Evolutionary conservation across 2,329 filamentous ascomycete genomes (phyloP).

Genomic region (Akanthomyces muscarius): DNA sequence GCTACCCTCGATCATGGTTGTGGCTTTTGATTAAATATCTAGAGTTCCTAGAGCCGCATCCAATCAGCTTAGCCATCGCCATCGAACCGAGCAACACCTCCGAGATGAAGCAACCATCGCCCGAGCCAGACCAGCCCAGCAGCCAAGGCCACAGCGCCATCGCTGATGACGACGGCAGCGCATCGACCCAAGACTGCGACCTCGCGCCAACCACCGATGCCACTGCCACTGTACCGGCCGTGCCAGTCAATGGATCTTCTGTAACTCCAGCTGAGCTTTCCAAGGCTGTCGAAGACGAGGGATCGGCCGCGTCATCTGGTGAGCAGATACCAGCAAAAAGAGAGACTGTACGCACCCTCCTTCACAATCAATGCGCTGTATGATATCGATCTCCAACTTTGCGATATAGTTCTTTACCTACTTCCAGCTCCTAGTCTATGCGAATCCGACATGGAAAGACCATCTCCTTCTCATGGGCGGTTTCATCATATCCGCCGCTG

Average conservation of each 20-base stretch:
- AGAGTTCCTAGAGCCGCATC: neutral
- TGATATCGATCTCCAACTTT: neutral
- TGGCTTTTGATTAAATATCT: neutral
- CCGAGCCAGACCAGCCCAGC: neutral
- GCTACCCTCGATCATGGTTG: neutral
- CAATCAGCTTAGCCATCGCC: neutral
- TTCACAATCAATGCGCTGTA: neutral
- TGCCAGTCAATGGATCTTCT: slow-evolving; percentile 12
- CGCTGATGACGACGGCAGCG: neutral
- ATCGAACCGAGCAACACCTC: neutral
- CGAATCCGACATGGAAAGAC: slow-evolving; percentile 41
- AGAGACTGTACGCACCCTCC: slow-evolving; percentile 4
- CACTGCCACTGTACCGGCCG: neutral
- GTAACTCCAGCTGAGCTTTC: neutral
- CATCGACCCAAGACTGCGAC: neutral
- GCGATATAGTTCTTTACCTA: slow-evolving; percentile 33
- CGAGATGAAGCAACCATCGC: neutral
- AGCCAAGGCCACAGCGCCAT: neutral
- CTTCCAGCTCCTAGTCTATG: slow-evolving; percentile 44
- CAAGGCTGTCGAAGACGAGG: neutral
- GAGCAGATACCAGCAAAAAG: neutral
- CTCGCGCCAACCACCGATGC: neutral
- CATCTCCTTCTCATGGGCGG: slow-evolving; percentile 40
- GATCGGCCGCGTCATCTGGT: neutral
- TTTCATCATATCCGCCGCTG: slow-evolving; percentile 45